Percentiles rank a stretch among this genome's conserved stretches.
phyloP scores from a whole-genome alignment of 1,284 basidiomycete species.

The Boletellus deceptivus region DNA sequence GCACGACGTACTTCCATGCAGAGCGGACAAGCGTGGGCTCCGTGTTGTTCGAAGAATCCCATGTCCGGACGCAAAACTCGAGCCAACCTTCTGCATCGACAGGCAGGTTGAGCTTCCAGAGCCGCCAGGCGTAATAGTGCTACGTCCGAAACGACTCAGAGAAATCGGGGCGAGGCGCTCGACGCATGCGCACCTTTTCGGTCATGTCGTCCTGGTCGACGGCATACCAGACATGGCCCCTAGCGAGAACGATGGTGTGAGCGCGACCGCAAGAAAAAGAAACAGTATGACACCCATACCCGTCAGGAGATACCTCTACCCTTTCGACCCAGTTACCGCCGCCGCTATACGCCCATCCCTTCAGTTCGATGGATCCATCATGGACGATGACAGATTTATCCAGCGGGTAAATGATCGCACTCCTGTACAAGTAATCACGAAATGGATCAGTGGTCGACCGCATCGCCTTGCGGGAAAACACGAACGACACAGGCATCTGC shows the following conservation, averaged over 20 bases:
- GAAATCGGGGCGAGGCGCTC: neutral
- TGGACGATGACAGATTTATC: conserved; percentile 51
- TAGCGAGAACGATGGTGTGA: neutral
- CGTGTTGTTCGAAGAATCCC: conserved; percentile 59
- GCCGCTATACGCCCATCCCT: conserved; percentile 55
- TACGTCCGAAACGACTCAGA: conserved; percentile 13
- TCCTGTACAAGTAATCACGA: conserved; percentile 3
- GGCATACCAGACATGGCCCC: conserved; percentile 21
- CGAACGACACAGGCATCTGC: conserved; percentile 20
- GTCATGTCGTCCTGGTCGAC: conserved; percentile 16
- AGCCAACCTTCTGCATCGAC: conserved; percentile 59
- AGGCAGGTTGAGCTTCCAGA: conserved; percentile 52
- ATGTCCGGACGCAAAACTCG: conserved; percentile 56
- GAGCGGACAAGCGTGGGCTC: conserved; percentile 56
- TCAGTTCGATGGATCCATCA: conserved; percentile 45
- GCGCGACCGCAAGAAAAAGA: neutral
- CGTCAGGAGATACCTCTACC: conserved; percentile 54
- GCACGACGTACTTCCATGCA: conserved; percentile 48
- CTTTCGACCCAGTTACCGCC: conserved; percentile 57
- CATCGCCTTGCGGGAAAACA: neutral
- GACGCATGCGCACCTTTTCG: conserved; percentile 10
- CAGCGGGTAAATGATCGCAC: conserved; percentile 28
- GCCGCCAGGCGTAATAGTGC: conserved; percentile 56
- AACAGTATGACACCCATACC: conserved; percentile 32
- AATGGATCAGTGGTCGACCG: neutral